These are phyloP conservation scores for Colletotrichum euphorbiae DNA, from an alignment of 2,329 filamentous ascomycete genomes.

Conservation along the genomic window DNA sequence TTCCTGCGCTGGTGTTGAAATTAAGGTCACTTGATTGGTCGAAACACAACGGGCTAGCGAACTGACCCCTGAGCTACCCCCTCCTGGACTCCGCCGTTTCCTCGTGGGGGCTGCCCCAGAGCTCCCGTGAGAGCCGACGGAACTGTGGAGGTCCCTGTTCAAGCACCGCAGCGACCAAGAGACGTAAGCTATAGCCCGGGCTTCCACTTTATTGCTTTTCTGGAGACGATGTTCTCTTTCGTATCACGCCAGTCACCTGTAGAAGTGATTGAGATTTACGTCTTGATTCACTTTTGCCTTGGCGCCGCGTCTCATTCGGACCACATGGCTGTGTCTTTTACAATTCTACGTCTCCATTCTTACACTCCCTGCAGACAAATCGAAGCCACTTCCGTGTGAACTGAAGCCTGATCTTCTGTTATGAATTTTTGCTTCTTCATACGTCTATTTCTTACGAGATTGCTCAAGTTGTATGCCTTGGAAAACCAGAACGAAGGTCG, in stretches of 20 bases:
- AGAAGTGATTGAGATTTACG: neutral
- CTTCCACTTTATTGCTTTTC: constrained; percentile 11
- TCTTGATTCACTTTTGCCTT: neutral
- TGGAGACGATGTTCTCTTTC: constrained; percentile 4
- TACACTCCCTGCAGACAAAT: neutral
- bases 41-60: neutral
- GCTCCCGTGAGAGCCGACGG: constrained; percentile 2
- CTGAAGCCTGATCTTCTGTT: constrained; percentile 1
- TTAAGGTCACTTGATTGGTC: constrained; percentile 13
- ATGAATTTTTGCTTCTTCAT: neutral
- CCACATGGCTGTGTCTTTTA: neutral
- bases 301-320: neutral
- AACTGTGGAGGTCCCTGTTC: neutral
- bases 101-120: constrained; percentile 13
- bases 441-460: neutral
- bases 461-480: no score
- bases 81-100: neutral
- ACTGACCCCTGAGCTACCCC: constrained; percentile 19
- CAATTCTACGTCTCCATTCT: neutral
- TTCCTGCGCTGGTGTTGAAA: constrained; percentile 13
- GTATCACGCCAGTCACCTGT: neutral
- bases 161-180: constrained; percentile 1
- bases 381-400: no score
- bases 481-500: neutral
- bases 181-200: neutral